These are phyloP conservation scores for Prunus mira DNA, from an alignment of 306 rosid genomes.

Conservation along the genomic window DNA sequence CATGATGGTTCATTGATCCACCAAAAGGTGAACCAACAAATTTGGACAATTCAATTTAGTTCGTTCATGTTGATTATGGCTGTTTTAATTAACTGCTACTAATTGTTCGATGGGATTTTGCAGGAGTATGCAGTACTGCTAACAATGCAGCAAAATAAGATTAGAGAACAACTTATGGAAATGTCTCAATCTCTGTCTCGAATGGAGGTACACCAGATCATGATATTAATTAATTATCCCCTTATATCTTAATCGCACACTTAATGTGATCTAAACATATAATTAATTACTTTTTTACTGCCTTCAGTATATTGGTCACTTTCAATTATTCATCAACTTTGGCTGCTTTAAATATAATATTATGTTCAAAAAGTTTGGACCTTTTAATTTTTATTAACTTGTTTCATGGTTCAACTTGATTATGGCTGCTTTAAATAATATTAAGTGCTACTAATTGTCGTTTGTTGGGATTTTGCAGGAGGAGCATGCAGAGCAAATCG, in stretches of 20 bases:
- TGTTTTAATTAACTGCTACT: background rate
- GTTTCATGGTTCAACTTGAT: background rate
- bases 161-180: too few relatives aligned
- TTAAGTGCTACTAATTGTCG: background rate
- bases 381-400: too few relatives aligned
- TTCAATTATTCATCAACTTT: too few relatives aligned
- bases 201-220: too few relatives aligned
- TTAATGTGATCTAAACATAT: too few relatives aligned
- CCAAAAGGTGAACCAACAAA: constrained; percentile 42
- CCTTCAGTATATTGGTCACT: too few relatives aligned
- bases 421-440: background rate
- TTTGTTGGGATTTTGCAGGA: constrained; percentile 36
- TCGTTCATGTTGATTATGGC: background rate
- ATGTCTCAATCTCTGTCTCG: too few relatives aligned
- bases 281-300: too few relatives aligned
- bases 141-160: too few relatives aligned
- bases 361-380: background rate
- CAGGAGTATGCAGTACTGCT: constrained; percentile 29
- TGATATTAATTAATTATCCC: too few relatives aligned
- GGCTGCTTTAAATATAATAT: too few relatives aligned
- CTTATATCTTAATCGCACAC: too few relatives aligned
- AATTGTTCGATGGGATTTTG: background rate
- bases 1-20: constrained; percentile 30
- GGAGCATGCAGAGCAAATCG: constrained; percentile 37
- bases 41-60: background rate